phyloP scores from a whole-genome alignment of 441 rosid genomes.

The Isatis lusitanica region DNA sequence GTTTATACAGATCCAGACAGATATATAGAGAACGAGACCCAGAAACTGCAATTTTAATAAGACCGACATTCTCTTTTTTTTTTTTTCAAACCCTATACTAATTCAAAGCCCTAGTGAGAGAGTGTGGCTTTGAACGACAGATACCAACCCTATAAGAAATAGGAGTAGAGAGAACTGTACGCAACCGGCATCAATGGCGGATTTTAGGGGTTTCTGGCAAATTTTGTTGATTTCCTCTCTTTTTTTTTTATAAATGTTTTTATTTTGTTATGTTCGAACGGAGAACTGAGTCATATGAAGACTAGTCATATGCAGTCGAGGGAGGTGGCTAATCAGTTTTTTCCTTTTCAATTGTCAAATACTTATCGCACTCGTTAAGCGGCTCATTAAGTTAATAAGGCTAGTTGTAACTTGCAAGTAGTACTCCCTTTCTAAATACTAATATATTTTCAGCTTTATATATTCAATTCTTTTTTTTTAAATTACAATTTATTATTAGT shows the following conservation, averaged over 20 bases:
- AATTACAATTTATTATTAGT: too few relatives aligned
- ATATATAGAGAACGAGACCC: conserved; percentile 28
- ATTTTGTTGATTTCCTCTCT: background rate
- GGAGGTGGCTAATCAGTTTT: background rate
- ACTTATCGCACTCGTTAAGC: too few relatives aligned
- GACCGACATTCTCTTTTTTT: background rate
- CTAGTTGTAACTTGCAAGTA: too few relatives aligned
- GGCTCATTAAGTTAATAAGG: too few relatives aligned
- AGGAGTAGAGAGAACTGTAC: conserved; percentile 25
- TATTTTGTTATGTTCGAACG: background rate
- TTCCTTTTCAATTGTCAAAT: background rate
- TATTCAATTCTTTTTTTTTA: too few relatives aligned
- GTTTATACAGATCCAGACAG: conserved; percentile 12
- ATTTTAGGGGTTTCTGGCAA: conserved; percentile 26
- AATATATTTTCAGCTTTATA: too few relatives aligned
- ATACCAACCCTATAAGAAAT: conserved; percentile 29
- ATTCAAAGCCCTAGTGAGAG: conserved; percentile 20
- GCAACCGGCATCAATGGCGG: conserved; percentile 36
- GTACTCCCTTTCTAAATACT: too few relatives aligned
- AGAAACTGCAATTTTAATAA: background rate
- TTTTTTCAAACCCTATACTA: conserved; percentile 28
- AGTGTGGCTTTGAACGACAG: conserved; percentile 21
- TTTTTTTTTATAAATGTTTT: too few relatives aligned
- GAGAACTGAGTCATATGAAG: background rate
- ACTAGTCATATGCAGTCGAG: background rate